A percentile compares a stretch with the other conserved stretches of the same genome.
phyloP scores from a whole-genome alignment of 1,284 basidiomycete species.

The Butyriboletus regius region DNA sequence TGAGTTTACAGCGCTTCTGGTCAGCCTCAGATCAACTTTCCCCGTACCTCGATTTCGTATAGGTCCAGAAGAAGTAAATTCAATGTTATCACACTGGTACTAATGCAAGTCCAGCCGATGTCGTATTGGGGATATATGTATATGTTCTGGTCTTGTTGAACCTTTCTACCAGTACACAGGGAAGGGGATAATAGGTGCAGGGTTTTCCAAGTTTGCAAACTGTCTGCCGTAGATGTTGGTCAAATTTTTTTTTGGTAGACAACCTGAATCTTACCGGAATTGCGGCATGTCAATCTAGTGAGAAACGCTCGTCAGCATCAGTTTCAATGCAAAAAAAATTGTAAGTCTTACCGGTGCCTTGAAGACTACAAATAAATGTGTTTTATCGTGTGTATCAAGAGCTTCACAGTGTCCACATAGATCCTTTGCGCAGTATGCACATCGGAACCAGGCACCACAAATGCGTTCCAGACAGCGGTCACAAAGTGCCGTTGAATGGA shows the following conservation, averaged over 20 bases:
- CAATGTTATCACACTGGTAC: slow-evolving; percentile 6
- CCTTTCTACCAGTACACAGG: slow-evolving; percentile 45
- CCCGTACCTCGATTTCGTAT: background rate
- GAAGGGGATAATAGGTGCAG: slow-evolving; percentile 54
- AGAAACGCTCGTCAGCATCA: slow-evolving; percentile 3
- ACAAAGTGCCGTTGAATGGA: slow-evolving; percentile 63
- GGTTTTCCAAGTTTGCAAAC: slow-evolving; percentile 55
- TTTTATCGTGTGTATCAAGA: slow-evolving; percentile 71
- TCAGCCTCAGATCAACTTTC: background rate
- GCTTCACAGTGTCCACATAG: slow-evolving; percentile 72
- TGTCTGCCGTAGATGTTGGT: slow-evolving; percentile 35
- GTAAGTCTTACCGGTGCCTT: slow-evolving; percentile 59
- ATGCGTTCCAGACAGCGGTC: slow-evolving; percentile 71
- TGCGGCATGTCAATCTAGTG: slow-evolving; percentile 53
- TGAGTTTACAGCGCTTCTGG: slow-evolving; percentile 29
- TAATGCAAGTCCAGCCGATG: slow-evolving; percentile 1
- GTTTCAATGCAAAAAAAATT: background rate
- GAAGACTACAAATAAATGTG: slow-evolving; percentile 79
- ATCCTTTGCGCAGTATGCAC: slow-evolving; percentile 77
- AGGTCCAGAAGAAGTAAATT: slow-evolving; percentile 1
- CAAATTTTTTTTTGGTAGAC: background rate
- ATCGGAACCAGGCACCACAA: slow-evolving; percentile 77
- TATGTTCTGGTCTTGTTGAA: background rate
- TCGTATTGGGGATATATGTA: slow-evolving; percentile 4
- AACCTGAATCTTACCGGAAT: slow-evolving; percentile 41